Base-by-base conservation (phyloP, 768 basidiomycete species). In the Leucosporidium scottii region DNA sequence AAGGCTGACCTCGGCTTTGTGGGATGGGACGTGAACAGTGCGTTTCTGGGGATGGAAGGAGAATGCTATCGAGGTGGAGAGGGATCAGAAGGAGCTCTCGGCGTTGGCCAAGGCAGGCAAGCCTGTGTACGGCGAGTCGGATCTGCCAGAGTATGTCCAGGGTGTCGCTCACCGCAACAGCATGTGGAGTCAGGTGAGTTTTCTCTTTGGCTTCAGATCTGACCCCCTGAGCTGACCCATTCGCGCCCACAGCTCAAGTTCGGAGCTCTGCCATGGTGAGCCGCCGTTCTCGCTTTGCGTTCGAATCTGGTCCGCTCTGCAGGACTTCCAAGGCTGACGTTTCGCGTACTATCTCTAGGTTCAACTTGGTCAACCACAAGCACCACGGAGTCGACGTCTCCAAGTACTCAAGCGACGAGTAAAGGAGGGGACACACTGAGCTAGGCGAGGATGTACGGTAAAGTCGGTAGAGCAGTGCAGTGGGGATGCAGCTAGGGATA, bases 11-110 rank as follows among this genome's bases (percentile, higher is more conserved):
- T 28, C 18, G 20, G 15, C 23, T 20, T 10, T 34, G 34, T 4
- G 8, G 12, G 12, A 31, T 21, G 34, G 20, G 25, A 17, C 54
- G 25, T 21, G 20, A 30, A 17, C 75, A 91, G 90, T 85, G 76
- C 91, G 91, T n/a, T 90, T 94, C 82, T 93, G 90, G 90, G 91
- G 91, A 61, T 93, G 91, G 91, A 80, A 85, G 9, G 91, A 94
- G 79, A 94, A 94, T 79, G 84, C 62, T n/a, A 15, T 62, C 21
- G 94, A 98, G 78, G 84, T 88, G 72, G 84, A 84, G 60, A 82
- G 81, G 79, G 94, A 97, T 77, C 75, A 86, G 50, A 82, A 81
- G 21, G 94, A 98, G 78, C 81, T 98, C 54, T 85, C 84, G 56
- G 85, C 88, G 70, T 85, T 85, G 28, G 87, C 85, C 4, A 79